Base-by-base conservation (phyloP, 306 rosid genomes). In the Elaeagnus macrophylla region DNA sequence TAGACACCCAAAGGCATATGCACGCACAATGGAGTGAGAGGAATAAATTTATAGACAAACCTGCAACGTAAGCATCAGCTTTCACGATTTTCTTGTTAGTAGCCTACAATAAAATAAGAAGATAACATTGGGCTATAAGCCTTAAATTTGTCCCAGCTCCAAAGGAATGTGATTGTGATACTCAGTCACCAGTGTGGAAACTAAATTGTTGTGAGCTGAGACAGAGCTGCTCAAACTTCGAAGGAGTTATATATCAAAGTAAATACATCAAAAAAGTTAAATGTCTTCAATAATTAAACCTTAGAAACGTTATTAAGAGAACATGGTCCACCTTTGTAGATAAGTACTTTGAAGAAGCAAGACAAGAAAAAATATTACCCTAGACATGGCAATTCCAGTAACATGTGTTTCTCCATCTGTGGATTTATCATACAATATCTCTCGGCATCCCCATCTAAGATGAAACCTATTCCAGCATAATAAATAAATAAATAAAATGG, bases 391-490 rank as follows among this genome's bases (percentile, higher is more conserved):
- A 69, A 91, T 67, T 63, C 99, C 96, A 35, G 78, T 44, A 41
- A 87, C 80, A 73, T 80, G 78, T 9, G 72, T 76, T 43, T 82
- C 74, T 57, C 95, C 96, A 73, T 80, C 85, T 10, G 83, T 69
- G 53, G 82, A 66, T 73, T 82, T 80, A 63, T 80, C 89, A 57
- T 91, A 82, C 32, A 82, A 86, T 71, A 91, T 56, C 71, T 72
- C 87, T 79, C 99, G 82, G 68, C 96, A 91, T 61, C 99, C 99
- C 99, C 99, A 91, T 81, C 99, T 82, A 50, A 91, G 95, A 73
- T 91, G 99, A 77, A 91, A 87, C 73, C 99, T 91, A 79, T 74
- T 64, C 81, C 67, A 64, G 71, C 32, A 25, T 25, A 60, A 68
- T 58, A 37, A 68, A 25, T 76, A 9, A 25, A 64, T 54, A 66